A percentile compares a stretch with the other conserved stretches of the same genome.
phyloP scores from a whole-genome alignment of 495 filamentous ascomycete genomes.

The Penicillium herquei region DNA sequence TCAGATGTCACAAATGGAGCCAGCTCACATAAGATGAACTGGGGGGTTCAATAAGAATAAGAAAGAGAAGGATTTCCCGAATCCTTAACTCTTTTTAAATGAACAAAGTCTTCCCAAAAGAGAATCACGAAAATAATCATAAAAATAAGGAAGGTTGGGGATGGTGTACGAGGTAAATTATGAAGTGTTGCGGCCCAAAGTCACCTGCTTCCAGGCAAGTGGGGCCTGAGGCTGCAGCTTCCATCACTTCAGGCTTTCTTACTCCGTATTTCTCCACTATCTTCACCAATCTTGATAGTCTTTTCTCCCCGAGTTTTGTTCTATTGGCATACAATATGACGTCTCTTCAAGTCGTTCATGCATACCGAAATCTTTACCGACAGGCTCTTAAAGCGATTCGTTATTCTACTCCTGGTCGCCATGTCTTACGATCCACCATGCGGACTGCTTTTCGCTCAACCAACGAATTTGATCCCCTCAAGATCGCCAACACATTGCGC shows the following conservation, averaged over 20 bases:
- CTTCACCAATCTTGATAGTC: not conserved
- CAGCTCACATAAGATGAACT: not conserved
- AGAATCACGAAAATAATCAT: not conserved
- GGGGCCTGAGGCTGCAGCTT: constrained; percentile 20
- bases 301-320: not conserved
- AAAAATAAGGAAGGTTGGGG: too few species aligned
- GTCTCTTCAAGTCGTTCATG: constrained; percentile 49
- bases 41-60: not conserved
- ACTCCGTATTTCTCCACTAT: not conserved
- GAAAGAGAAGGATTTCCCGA: not conserved
- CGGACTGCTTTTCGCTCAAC: constrained; percentile 67
- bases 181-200: constrained; percentile 28
- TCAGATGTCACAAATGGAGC: not conserved
- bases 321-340: not conserved
- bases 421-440: constrained; percentile 61
- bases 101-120: too few species aligned
- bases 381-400: constrained; percentile 73
- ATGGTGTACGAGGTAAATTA: too few species aligned
- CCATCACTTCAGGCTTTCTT: not conserved
- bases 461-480: constrained; percentile 55
- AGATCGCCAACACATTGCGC: constrained; percentile 68
- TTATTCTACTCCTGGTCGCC: constrained; percentile 74
- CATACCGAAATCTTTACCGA: constrained; percentile 79
- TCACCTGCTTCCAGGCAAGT: constrained; percentile 21
- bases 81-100: not conserved